phyloP scores from a whole-genome alignment of 1,139 yeast genomes.

The Meyerozyma sp. region DNA sequence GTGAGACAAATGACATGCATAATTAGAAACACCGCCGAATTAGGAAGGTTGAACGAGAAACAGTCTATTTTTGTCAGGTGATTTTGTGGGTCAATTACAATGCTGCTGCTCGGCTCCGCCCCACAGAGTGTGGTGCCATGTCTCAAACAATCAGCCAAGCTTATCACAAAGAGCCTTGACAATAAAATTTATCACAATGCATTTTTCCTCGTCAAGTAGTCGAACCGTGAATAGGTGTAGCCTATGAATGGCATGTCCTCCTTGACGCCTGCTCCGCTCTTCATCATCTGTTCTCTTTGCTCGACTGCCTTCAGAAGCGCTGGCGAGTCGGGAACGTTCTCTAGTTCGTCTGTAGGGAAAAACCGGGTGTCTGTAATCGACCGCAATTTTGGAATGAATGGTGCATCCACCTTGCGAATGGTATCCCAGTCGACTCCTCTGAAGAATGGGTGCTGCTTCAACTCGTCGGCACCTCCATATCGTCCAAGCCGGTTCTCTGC shows the following conservation, averaged over 20 bases:
- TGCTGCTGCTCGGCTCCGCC: too few species aligned
- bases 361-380: constrained; percentile 94
- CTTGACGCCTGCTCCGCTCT: constrained; percentile 46
- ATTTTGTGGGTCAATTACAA: too few species aligned
- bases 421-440: constrained; percentile 96
- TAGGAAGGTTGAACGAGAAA: too few species aligned
- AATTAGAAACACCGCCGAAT: too few species aligned
- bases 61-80: too few species aligned
- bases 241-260: constrained; percentile 96
- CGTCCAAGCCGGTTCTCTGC: constrained; percentile 87
- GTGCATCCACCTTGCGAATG: constrained; percentile 90
- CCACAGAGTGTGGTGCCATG: too few species aligned
- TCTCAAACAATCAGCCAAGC: too few species aligned
- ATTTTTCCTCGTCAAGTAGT: constrained; percentile 81
- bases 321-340: constrained; percentile 93
- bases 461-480: constrained; percentile 89
- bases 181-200: constrained; percentile 40
- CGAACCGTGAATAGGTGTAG: constrained; percentile 91
- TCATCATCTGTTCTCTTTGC: constrained; percentile 35
- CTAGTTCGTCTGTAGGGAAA: constrained; percentile 97
- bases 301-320: constrained; percentile 70
- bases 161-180: not conserved
- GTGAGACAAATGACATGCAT: too few species aligned
- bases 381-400: constrained; percentile 69
- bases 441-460: constrained; percentile 89